Conservation (phyloP, 73 alveolate species). For the Paramecium sexaurelia region DNA sequence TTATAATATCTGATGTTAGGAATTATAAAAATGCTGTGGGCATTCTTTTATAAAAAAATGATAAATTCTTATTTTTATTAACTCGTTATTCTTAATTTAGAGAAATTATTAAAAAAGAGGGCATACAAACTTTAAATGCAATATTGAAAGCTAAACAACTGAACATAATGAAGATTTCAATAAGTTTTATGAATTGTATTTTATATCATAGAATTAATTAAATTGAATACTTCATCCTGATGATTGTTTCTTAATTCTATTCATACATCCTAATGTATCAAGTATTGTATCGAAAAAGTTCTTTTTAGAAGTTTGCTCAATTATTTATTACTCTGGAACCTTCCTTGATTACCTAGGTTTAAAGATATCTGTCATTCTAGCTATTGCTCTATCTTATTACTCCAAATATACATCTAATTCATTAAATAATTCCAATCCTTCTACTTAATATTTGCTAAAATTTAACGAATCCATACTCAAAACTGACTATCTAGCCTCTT, state of each 20-base stretch:
- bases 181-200: neutral
- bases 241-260: neutral
- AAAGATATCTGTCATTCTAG: neutral
- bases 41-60: neutral
- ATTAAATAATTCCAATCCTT: neutral
- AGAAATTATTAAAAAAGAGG: neutral
- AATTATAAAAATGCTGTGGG: neutral
- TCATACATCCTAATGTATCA: constrained; percentile 2
- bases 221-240: neutral
- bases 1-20: neutral
- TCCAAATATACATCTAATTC: constrained; percentile 12
- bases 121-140: neutral
- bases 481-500: neutral
- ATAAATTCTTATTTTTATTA: neutral
- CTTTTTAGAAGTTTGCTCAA: neutral
- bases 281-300: neutral
- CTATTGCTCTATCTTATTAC: neutral
- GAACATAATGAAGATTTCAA: constrained; percentile 13
- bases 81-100: neutral
- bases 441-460: neutral
- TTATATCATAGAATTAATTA: neutral
- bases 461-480: neutral
- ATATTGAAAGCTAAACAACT: neutral
- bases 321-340: neutral
- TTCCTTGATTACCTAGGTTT: constrained; percentile 17